A percentile compares a stretch with the other conserved stretches of the same genome.
Conservation (phyloP, 148 eudicot species). For the Hydrangea macrophylla region DNA sequence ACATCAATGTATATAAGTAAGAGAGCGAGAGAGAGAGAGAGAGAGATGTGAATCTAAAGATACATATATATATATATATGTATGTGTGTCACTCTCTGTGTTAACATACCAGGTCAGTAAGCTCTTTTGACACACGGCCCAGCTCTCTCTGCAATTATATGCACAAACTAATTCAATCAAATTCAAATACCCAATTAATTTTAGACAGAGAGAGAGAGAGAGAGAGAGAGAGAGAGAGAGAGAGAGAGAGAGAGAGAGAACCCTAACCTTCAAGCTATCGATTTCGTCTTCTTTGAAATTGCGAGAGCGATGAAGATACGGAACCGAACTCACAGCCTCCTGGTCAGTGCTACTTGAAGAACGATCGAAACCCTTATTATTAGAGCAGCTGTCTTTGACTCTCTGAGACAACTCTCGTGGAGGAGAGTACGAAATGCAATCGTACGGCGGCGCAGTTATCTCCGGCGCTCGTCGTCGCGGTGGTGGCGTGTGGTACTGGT, state of each 20-base stretch:
- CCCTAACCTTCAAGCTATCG: slow-evolving; percentile 56
- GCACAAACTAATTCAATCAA: too few relatives aligned
- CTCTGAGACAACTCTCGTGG: slow-evolving; percentile 67
- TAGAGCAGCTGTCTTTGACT: slow-evolving; percentile 7
- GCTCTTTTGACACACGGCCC: slow-evolving; percentile 43
- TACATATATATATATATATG: too few relatives aligned
- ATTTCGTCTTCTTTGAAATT: slow-evolving; percentile 32
- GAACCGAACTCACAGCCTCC: not conserved
- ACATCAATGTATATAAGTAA: too few relatives aligned
- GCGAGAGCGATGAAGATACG: slow-evolving; percentile 5
- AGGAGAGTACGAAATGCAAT: slow-evolving; percentile 43
- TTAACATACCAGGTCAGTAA: slow-evolving; percentile 37
- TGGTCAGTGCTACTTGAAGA: too few relatives aligned
- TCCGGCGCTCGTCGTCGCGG: slow-evolving; percentile 17
- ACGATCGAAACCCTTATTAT: slow-evolving; percentile 15
- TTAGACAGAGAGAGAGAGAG: too few relatives aligned
- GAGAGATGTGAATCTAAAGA: too few relatives aligned
- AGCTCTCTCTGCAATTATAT: slow-evolving; percentile 51
- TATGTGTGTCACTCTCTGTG: too few relatives aligned
- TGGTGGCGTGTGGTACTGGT: slow-evolving; percentile 22
- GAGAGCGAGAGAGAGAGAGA: too few relatives aligned
- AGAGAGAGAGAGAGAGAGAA: too few relatives aligned
- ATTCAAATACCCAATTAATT: not conserved
- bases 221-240: too few relatives aligned
- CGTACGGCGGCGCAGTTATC: slow-evolving; percentile 11